Conservation (phyloP, 1,139 yeast species). For the Geotrichum aggregatum region DNA sequence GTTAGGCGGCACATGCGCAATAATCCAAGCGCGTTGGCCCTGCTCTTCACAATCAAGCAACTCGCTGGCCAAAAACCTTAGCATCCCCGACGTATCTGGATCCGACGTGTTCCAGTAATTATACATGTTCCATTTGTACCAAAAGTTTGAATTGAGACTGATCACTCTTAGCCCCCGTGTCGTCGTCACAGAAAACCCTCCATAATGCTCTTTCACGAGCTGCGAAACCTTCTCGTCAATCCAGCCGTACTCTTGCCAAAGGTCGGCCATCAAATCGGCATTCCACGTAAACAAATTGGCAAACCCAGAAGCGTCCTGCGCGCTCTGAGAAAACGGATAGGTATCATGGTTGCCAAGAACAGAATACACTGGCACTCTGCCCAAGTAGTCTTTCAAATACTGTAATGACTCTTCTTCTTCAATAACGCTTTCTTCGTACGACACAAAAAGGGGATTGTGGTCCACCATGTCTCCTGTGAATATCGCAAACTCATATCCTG, state of each 20-base stretch:
- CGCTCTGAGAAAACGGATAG: slow-evolving; percentile 66
- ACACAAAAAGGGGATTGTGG: slow-evolving; percentile 54
- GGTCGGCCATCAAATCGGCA: slow-evolving; percentile 54
- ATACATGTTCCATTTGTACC: slow-evolving; percentile 57
- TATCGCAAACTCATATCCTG: slow-evolving; percentile 51
- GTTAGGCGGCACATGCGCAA: slow-evolving; percentile 57
- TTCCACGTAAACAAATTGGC: slow-evolving; percentile 56
- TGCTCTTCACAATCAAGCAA: slow-evolving; percentile 50
- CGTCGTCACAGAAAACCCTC: slow-evolving; percentile 60
- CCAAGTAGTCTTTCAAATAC: slow-evolving; percentile 53
- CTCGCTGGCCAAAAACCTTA: slow-evolving; percentile 55
- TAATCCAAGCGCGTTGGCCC: slow-evolving; percentile 61
- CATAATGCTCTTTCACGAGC: slow-evolving; percentile 47
- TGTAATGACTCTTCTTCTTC: slow-evolving; percentile 53
- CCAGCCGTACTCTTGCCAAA: slow-evolving; percentile 46
- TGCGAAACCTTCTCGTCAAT: slow-evolving; percentile 26
- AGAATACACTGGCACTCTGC: slow-evolving; percentile 57
- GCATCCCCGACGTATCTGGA: slow-evolving; percentile 57
- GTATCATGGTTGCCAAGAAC: slow-evolving; percentile 71
- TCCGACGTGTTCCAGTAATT: slow-evolving; percentile 52
- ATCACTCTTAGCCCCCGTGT: slow-evolving; percentile 53
- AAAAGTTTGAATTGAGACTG: slow-evolving; percentile 56
- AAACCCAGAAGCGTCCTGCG: slow-evolving; percentile 50
- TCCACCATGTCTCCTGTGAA: slow-evolving; percentile 72
- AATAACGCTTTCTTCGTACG: slow-evolving; percentile 46